phyloP scores from a whole-genome alignment of 495 filamentous ascomycete species.

The Aspergillus bridgeri region DNA sequence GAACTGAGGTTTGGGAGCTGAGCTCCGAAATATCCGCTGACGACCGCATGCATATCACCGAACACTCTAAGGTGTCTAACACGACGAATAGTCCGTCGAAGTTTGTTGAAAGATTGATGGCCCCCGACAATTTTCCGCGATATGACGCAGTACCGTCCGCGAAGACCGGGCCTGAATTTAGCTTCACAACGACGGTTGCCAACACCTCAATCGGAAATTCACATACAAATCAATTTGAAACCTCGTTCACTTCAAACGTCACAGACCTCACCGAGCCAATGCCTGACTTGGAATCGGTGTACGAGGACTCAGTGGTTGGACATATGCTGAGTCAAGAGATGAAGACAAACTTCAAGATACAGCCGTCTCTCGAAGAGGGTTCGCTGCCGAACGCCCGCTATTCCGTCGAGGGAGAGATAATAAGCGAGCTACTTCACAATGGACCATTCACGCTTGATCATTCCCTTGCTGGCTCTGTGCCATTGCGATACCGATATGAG shows the following conservation, averaged over 20 bases:
- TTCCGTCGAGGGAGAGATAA: slow-evolving; percentile 21
- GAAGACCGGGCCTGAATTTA: slow-evolving; percentile 15
- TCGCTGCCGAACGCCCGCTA: slow-evolving; percentile 1
- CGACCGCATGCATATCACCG: slow-evolving; percentile 3
- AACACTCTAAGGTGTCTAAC: slow-evolving; percentile 5
- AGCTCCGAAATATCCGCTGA: slow-evolving; percentile 5
- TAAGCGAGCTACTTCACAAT: slow-evolving; percentile 24
- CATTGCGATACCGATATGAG: slow-evolving; percentile 45
- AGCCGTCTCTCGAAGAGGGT: slow-evolving; percentile 1
- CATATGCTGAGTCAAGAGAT: slow-evolving; percentile 25
- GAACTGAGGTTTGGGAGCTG: not conserved
- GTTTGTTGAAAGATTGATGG: slow-evolving; percentile 23
- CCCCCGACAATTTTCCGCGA: slow-evolving; percentile 16
- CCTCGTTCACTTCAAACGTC: slow-evolving; percentile 29
- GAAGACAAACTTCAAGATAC: slow-evolving; percentile 12
- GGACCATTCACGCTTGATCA: slow-evolving; percentile 36
- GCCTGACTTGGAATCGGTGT: slow-evolving; percentile 25
- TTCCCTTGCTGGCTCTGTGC: slow-evolving; percentile 25
- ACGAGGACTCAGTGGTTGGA: slow-evolving; percentile 32
- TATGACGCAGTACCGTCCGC: slow-evolving; percentile 12
- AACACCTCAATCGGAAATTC: slow-evolving; percentile 14
- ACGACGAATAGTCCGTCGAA: slow-evolving; percentile 7
- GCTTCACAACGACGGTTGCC: slow-evolving; percentile 24
- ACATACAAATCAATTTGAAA: slow-evolving; percentile 10
- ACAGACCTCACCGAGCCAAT: slow-evolving; percentile 31